Evolutionary conservation across 176 grass and related monocot species (phyloP), one percentile per base, ranked within the genome.

Genomic region (Oryza longistaminata): DNA sequence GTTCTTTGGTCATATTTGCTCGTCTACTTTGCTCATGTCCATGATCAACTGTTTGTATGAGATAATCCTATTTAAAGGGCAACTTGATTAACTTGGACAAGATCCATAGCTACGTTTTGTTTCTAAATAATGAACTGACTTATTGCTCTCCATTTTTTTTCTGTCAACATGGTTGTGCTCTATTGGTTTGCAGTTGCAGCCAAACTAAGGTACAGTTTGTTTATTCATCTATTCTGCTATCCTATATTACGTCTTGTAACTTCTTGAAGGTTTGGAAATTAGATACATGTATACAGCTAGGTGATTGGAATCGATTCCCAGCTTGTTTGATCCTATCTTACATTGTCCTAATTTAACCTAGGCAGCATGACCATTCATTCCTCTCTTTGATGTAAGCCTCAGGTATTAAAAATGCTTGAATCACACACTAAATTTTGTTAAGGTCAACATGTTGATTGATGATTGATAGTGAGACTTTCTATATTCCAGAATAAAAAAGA

Each of bases 401-500:
- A 12, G 12, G 78, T 68, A 67, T 50, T 26, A 72, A 3, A 50
- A 52, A 24, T 16, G 22, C 11, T 71, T 29, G 22, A 40, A 76
- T 14, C 34, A 14, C 12, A 60, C 43, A 65, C 73, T 66, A 86
- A 72, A 65, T 77, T 86, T 77, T 67, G 37, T 61, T 69, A 75
- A 70, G 70, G 81, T 84, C 70, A 76, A 83, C 64, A 9, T 25
- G 37, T 9, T 82, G 78, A 66, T 83, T 64, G 16, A 13, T 80
- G 33, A 64, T 48, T 40, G 80, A 75, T 27, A 80, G 27, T 24
- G 81, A 83, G 0, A 48, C 11, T 70, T 21, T 44, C 3, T 4
- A 70, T 16, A 70, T 70, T 7, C 42, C 9, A 21, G 19, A 9
- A 34, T 0, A 43, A 53, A 21, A 34, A 34, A 9, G 25, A 16